Evolutionary conservation across 1,284 basidiomycete species (phyloP).

Genomic region (Fomitopsis schrenkii): DNA sequence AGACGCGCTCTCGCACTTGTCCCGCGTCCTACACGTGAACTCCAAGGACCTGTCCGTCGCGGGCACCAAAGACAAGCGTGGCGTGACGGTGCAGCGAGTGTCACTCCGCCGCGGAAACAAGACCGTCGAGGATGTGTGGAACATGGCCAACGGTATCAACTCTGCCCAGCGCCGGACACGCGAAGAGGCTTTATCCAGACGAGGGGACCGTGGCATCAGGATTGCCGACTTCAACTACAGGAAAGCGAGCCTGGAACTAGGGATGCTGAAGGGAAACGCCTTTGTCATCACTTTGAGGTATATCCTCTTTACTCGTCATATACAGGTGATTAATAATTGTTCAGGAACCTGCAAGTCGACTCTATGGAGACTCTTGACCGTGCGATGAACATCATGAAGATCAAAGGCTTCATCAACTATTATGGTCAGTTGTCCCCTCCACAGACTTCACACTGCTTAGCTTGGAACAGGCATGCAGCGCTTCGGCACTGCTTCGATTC

Average conservation of each 20-base stretch:
- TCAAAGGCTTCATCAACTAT: conserved; percentile 95
- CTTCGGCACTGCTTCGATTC: conserved; percentile 95
- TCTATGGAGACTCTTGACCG: conserved; percentile 68
- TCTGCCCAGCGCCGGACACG: conserved; percentile 44
- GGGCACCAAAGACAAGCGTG: conserved; percentile 98
- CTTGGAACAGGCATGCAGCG: conserved; percentile 84
- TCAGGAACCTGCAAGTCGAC: conserved; percentile 79
- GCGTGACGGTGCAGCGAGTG: conserved; percentile 92
- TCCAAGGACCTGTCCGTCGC: conserved; percentile 84
- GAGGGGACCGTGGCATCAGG: conserved; percentile 88
- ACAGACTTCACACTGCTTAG: neutral
- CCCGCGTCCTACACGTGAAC: conserved; percentile 72
- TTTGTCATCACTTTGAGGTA: conserved; percentile 94
- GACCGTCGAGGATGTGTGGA: conserved; percentile 86
- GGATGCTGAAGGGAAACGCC: conserved; percentile 93
- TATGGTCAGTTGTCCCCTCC: conserved; percentile 52
- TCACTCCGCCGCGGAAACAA: conserved; percentile 77
- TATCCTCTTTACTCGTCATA: conserved; percentile 16
- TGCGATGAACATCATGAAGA: conserved; percentile 79
- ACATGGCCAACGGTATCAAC: conserved; percentile 64
- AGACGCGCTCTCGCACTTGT: conserved; percentile 82
- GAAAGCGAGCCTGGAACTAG: conserved; percentile 80
- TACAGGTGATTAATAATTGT: neutral
- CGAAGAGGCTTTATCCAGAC: conserved; percentile 56
- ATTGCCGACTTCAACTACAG: conserved; percentile 88